Conservation (phyloP, 208 protist species). For the Porcisia deanei region DNA sequence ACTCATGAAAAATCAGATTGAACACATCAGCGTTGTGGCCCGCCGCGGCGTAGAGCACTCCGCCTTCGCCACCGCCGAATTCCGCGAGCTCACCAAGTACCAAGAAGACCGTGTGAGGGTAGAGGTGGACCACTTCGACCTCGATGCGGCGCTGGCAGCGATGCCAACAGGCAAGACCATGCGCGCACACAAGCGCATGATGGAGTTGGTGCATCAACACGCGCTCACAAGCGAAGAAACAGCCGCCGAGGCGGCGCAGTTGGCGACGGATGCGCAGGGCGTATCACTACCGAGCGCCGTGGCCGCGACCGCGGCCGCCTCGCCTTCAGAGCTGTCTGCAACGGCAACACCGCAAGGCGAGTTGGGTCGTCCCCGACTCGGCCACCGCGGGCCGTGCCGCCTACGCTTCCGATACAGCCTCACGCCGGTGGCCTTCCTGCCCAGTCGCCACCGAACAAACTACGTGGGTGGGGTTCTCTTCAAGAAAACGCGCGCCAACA, state of each 20-base stretch:
- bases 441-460: constrained; percentile 38
- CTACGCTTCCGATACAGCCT: constrained; percentile 77
- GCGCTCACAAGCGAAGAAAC: constrained; percentile 12
- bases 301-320: not conserved
- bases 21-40: constrained; percentile 79
- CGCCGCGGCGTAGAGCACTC: constrained; percentile 90
- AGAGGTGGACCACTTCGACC: constrained; percentile 64
- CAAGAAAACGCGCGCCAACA: constrained; percentile 20
- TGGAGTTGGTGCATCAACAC: constrained; percentile 77
- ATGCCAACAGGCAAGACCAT: constrained; percentile 34
- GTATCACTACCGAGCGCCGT: constrained; percentile 17
- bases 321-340: not conserved
- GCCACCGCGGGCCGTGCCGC: constrained; percentile 48
- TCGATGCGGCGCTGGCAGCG: constrained; percentile 38
- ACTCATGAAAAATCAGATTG: constrained; percentile 77
- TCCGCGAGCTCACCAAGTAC: constrained; percentile 93
- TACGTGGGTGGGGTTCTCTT: constrained; percentile 80
- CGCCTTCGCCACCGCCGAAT: constrained; percentile 95
- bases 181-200: constrained; percentile 77
- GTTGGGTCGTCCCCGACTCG: not conserved
- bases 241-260: constrained; percentile 12
- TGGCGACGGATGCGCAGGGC: constrained; percentile 33
- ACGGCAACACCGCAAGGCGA: not conserved
- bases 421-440: constrained; percentile 68
- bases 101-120: constrained; percentile 69